Base-by-base conservation (phyloP, 192 early-diverging fungal genomes). In the Coemansia sp. region DNA sequence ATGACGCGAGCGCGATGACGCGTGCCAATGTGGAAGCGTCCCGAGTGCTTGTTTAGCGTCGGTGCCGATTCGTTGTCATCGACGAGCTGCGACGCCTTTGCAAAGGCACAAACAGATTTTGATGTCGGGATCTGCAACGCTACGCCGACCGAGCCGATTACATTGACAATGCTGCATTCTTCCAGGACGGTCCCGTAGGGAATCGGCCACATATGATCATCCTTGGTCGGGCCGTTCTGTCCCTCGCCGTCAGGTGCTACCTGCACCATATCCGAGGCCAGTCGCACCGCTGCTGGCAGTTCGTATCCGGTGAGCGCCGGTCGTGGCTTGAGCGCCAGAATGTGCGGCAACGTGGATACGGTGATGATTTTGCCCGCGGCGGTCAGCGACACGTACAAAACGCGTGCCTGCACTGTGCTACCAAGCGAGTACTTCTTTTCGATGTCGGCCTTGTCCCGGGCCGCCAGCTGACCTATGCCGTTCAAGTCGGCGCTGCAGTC, bases 1-100 rank as follows among this genome's bases (percentile, higher is more conserved):
- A 93, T 58, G 5, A 97, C 86, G 50, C 93, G 83, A 41, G 73
- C 91, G 23, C 81, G 79, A 59, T 97, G 93, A 11, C 50, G 63
- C 12, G 82, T 84, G 35, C 84, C 94, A 2, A 87, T 28, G n/a
- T 59, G 68, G 60, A 76, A 91, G 21, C 68, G 71, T 28, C 85
- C 85, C 12, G 56, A 44, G 36, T 58, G 44, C 31, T 44, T 66
- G 46, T 62, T 62, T 8, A 79, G 78, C 12, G 78, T 42, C 10
- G 91, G 75, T 39, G 62, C 61, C 11, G 72, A 60, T 12, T 84
- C 34, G 30, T 64, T 79, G 15, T 83, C 81, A 30, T 96, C 92
- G 19, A 86, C 63, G 15, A 95, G 56, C 31, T 86, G 80, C 2
- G 86, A 82, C 31, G 86, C 84, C 38, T 85, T 40, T 2, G 45